Percentiles rank a stretch among this genome's conserved stretches.
These are phyloP conservation scores for Phaeoacremonium minimum DNA, from an alignment of 2,329 filamentous ascomycete species.

Conservation along the genomic window DNA sequence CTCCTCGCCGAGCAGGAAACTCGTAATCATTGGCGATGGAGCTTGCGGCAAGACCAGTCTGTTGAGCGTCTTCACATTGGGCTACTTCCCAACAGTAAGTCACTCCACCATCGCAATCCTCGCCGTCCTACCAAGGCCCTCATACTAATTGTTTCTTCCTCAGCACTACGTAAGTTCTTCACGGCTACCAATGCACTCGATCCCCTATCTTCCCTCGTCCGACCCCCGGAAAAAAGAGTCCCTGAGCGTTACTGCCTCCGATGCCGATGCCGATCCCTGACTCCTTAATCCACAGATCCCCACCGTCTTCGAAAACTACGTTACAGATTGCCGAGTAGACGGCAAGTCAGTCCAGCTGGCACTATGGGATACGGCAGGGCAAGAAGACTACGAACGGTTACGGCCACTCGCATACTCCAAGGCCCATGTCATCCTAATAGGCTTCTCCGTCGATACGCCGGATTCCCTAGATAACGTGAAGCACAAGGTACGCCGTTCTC, in stretches of 20 bases:
- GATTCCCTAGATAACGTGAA: constrained; percentile 98
- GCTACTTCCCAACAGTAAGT: constrained; percentile 95
- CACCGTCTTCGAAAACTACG: constrained; percentile 98
- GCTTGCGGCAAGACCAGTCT: constrained; percentile 98
- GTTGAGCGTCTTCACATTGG: constrained; percentile 93
- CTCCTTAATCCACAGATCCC: constrained; percentile 76
- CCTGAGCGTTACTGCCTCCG: too few relatives aligned
- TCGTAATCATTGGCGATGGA: constrained; percentile 95
- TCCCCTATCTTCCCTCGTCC: too few relatives aligned
- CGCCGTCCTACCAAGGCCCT: background rate
- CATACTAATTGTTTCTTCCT: constrained; percentile 12
- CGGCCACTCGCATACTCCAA: constrained; percentile 94
- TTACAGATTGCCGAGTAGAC: constrained; percentile 96
- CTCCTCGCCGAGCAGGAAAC: constrained; percentile 58
- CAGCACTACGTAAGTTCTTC: constrained; percentile 54
- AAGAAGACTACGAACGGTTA: constrained; percentile 97
- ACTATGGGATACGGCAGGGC: constrained; percentile 98
- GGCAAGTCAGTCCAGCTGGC: constrained; percentile 98
- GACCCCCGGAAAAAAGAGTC: background rate
- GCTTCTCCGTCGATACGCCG: constrained; percentile 90
- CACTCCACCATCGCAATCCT: constrained; percentile 4
- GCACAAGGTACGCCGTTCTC: constrained; percentile 66
- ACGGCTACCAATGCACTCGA: too few relatives aligned
- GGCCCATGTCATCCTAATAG: constrained; percentile 94
- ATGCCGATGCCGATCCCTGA: too few relatives aligned